Conservation (phyloP, 2,329 filamentous ascomycete genomes). For the Fusarium sp. region DNA sequence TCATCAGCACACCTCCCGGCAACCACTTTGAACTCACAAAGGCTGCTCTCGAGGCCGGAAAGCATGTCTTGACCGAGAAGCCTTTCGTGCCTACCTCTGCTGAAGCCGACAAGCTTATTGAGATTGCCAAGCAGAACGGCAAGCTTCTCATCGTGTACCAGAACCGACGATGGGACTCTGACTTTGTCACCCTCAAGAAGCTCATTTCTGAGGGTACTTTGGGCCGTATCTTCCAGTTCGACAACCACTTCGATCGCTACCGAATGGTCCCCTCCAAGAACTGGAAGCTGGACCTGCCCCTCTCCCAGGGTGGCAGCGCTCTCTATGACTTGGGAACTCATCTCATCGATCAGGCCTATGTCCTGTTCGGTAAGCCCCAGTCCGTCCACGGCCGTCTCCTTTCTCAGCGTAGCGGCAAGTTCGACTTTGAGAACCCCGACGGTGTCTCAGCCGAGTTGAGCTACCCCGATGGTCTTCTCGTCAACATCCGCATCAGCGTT, state of each 20-base stretch:
- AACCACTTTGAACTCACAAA: constrained; percentile 76
- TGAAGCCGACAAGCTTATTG: constrained; percentile 73
- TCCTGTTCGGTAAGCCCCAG: constrained; percentile 75
- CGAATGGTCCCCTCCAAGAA: constrained; percentile 67
- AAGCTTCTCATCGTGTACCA: constrained; percentile 76
- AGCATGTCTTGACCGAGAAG: constrained; percentile 86
- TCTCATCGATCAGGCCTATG: constrained; percentile 79
- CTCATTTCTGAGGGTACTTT: constrained; percentile 70
- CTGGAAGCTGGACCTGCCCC: constrained; percentile 75
- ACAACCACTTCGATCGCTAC: constrained; percentile 84
- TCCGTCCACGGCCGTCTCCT: constrained; percentile 75
- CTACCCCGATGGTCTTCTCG: constrained; percentile 72
- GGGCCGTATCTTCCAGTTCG: constrained; percentile 80
- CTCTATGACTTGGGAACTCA: constrained; percentile 83
- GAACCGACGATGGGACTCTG: constrained; percentile 81
- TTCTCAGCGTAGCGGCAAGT: constrained; percentile 68
- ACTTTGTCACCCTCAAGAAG: constrained; percentile 76
- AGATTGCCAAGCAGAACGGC: constrained; percentile 62
- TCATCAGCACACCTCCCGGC: constrained; percentile 78
- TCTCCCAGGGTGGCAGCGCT: constrained; percentile 72
- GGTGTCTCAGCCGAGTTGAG: constrained; percentile 72
- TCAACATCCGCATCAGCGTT: constrained; percentile 75
- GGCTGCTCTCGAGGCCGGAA: constrained; percentile 73
- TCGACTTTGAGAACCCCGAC: constrained; percentile 65
- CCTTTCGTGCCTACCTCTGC: constrained; percentile 79